Base-by-base conservation (phyloP, 2,329 filamentous ascomycete genomes). In the Zopfia rhizophila region DNA sequence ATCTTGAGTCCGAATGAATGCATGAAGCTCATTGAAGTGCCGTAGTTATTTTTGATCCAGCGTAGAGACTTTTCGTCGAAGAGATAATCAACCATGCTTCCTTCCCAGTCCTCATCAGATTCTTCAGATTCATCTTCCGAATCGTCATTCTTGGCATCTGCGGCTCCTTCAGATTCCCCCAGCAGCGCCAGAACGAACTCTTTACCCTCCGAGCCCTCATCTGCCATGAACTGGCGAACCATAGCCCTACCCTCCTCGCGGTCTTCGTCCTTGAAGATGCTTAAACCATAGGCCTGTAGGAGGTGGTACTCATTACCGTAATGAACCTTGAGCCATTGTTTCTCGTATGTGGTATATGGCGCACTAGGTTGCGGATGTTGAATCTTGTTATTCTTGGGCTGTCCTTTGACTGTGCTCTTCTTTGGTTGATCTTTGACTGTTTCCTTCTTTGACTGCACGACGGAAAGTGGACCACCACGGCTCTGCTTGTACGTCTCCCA, bases 201-300 rank as follows among this genome's bases (percentile, higher is more conserved):
- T 3, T 10, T 5, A 5, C 22, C 23, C 8, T 38, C 21, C 16
- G 24, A 12, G 16, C 7, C 14, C 29, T 45, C 35, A 7, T 45
- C 16, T 14, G 43, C 27, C 63, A 69, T 70, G n/a, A 72, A 30
- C 8, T 37, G 48, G n/a, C 62, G 54, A 17, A 65, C 29, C 21
- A 74, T 65, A 3, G 7, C 10, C 7, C 68, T 51, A 4, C 72
- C 72, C 37, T 72, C 60, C 36, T 58, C 67, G 21, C 72, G 70
- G 41, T 75, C 65, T 31, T 74, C 66, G 3, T 74, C 68, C 7
- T 70, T 65, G 48, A 67, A 49, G 33, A 75, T 73, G 12, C 45
- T 68, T 16, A 75, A 54, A 0, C 65, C 61, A 42, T 66, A 44
- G 5, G 19, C 13, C 3, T 21, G 24, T 3, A 75, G 60, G 41